Percentiles rank a stretch among this genome's conserved stretches.
These are phyloP conservation scores for Phytophthora litchii DNA, from an alignment of 352 stramenopile species.

Conservation along the genomic window DNA sequence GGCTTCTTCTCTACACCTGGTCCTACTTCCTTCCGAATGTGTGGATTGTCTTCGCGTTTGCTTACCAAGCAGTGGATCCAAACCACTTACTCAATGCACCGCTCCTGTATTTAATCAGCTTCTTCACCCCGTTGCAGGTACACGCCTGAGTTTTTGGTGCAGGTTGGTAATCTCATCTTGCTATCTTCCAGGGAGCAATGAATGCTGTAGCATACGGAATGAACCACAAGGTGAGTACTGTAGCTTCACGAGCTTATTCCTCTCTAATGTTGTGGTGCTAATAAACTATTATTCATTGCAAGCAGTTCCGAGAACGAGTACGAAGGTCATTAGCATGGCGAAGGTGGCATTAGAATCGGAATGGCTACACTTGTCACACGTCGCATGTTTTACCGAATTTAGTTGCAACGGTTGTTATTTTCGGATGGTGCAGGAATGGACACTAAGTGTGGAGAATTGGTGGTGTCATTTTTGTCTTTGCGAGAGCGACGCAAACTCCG, in stretches of 20 bases:
- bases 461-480: constrained; percentile 51
- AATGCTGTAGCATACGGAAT: constrained; percentile 68
- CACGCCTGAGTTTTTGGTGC: neutral
- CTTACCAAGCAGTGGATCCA: constrained; percentile 54
- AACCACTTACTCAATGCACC: constrained; percentile 49
- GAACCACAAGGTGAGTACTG: constrained; percentile 55
- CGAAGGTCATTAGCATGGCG: constrained; percentile 2
- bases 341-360: neutral
- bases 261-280: neutral
- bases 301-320: constrained; percentile 29
- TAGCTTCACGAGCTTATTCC: neutral
- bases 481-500: constrained; percentile 50
- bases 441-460: constrained; percentile 27
- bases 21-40: constrained; percentile 61
- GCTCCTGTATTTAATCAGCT: constrained; percentile 69
- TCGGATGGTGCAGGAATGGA: constrained; percentile 37
- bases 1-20: constrained; percentile 70
- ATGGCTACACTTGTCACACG: constrained; percentile 13
- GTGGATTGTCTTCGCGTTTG: constrained; percentile 46
- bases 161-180: neutral
- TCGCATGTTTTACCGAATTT: constrained; percentile 16
- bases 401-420: constrained; percentile 11
- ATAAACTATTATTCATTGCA: neutral
- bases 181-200: constrained; percentile 49
- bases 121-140: constrained; percentile 79